Conservation (phyloP, 2,329 filamentous ascomycete genomes). For the Penicillium sp. region DNA sequence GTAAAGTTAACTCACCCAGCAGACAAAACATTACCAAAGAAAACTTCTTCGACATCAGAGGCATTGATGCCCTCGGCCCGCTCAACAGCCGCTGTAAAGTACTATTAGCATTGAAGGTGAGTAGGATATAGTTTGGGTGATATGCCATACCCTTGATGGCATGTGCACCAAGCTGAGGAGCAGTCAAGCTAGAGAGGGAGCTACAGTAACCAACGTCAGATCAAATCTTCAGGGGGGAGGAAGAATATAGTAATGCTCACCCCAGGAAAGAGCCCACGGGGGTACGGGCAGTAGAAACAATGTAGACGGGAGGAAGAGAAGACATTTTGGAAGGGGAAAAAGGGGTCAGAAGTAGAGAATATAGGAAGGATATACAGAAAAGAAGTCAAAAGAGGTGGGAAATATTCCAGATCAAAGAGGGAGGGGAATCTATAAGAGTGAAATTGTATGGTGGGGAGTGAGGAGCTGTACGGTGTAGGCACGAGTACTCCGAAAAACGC, state of each 20-base stretch:
- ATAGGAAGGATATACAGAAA: not conserved
- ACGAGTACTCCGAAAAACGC: slow-evolving; percentile 19
- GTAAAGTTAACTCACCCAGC: slow-evolving; percentile 66
- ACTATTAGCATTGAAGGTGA: slow-evolving; percentile 12
- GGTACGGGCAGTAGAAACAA: slow-evolving; percentile 86
- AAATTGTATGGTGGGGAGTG: slow-evolving; percentile 17
- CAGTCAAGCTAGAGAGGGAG: slow-evolving; percentile 81
- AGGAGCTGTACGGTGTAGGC: slow-evolving; percentile 30
- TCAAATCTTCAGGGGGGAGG: not conserved
- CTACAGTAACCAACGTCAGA: slow-evolving; percentile 47
- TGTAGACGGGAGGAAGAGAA: slow-evolving; percentile 84
- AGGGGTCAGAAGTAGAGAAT: not conserved
- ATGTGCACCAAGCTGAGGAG: slow-evolving; percentile 80
- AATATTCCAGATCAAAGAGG: not conserved
- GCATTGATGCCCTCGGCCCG: slow-evolving; percentile 82
- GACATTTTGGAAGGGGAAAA: slow-evolving; percentile 56
- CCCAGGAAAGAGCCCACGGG: slow-evolving; percentile 93
- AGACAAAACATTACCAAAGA: slow-evolving; percentile 96
- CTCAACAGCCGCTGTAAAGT: slow-evolving; percentile 66
- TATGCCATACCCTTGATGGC: slow-evolving; percentile 77
- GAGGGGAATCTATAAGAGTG: slow-evolving; percentile 10
- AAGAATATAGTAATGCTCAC: slow-evolving; percentile 50
- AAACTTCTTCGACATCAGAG: slow-evolving; percentile 90
- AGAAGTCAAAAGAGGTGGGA: not conserved
- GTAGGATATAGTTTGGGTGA: not conserved